A percentile compares a stretch with the other conserved stretches of the same genome.
phyloP scores from a whole-genome alignment of 2,329 filamentous ascomycete species.

The Ceratocystis variospora region DNA sequence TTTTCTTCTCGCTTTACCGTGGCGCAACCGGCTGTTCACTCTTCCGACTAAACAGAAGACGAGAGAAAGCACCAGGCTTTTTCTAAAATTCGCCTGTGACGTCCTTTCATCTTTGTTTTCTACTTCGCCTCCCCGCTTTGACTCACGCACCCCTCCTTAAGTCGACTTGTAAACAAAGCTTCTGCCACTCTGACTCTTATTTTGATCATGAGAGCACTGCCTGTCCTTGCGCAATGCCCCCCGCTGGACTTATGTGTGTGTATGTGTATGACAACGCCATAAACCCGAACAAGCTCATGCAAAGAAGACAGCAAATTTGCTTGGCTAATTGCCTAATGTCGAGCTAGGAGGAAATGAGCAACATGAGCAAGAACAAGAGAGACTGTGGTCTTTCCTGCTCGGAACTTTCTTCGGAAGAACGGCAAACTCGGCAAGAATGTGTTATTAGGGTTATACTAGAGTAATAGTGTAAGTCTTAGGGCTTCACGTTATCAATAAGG shows the following conservation, averaged over 20 bases:
- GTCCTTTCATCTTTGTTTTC: neutral
- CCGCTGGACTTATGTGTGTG: neutral
- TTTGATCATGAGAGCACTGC: neutral
- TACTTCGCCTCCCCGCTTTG: conserved; percentile 7
- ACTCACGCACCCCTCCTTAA: neutral
- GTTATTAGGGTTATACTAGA: neutral
- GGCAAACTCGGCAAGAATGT: neutral
- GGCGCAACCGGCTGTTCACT: neutral
- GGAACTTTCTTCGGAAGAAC: neutral
- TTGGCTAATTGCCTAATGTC: too few relatives aligned
- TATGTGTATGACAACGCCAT: neutral
- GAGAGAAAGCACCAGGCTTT: neutral
- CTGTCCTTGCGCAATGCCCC: neutral
- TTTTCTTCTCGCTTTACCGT: neutral
- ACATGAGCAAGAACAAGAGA: neutral
- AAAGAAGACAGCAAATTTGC: neutral
- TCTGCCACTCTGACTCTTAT: neutral
- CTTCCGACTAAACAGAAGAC: neutral
- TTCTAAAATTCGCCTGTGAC: neutral
- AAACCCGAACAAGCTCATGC: neutral
- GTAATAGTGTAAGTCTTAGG: neutral
- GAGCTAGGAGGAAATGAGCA: too few relatives aligned
- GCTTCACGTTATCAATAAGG: neutral
- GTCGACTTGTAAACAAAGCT: neutral
- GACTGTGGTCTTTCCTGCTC: neutral